These are phyloP conservation scores for Podospora pseudoanserina DNA, from an alignment of 495 filamentous ascomycete genomes.

Conservation along the genomic window DNA sequence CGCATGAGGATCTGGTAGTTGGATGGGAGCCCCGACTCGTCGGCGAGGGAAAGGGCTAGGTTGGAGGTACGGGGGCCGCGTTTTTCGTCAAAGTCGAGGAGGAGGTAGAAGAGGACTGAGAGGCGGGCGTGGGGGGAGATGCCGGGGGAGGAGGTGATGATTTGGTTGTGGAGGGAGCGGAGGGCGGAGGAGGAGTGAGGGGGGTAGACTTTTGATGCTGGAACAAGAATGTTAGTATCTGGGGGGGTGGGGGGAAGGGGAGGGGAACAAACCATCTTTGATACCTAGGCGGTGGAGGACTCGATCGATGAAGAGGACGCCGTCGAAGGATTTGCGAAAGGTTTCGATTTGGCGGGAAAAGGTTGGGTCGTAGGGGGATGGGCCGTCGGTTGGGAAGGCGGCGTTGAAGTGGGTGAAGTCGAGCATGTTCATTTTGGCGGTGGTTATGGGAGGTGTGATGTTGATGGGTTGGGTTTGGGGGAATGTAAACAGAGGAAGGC, in stretches of 20 bases:
- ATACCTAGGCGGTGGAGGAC: constrained; percentile 67
- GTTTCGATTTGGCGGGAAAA: constrained; percentile 55
- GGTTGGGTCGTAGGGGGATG: constrained; percentile 58
- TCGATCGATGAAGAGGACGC: constrained; percentile 70
- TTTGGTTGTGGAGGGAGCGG: constrained; percentile 59
- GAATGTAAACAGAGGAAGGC: not conserved
- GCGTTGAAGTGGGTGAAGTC: constrained; percentile 55
- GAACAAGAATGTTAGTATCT: not conserved
- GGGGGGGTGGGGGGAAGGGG: not conserved
- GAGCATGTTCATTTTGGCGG: constrained; percentile 30
- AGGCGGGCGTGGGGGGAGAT: constrained; percentile 69
- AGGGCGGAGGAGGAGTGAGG: constrained; percentile 62
- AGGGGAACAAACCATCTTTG: constrained; percentile 50
- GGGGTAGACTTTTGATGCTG: constrained; percentile 63
- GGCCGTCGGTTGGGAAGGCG: constrained; percentile 60
- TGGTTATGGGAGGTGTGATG: not conserved
- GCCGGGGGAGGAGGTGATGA: constrained; percentile 49
- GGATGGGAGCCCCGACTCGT: constrained; percentile 48
- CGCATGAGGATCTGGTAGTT: constrained; percentile 74
- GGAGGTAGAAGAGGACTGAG: constrained; percentile 74
- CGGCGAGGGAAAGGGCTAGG: constrained; percentile 54
- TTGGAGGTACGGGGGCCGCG: constrained; percentile 35
- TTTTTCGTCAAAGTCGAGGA: constrained; percentile 64
- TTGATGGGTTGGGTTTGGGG: not conserved
- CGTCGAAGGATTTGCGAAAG: constrained; percentile 59